Conservation (phyloP, 2,329 filamentous ascomycete genomes). For the Cercospora berteroae region DNA sequence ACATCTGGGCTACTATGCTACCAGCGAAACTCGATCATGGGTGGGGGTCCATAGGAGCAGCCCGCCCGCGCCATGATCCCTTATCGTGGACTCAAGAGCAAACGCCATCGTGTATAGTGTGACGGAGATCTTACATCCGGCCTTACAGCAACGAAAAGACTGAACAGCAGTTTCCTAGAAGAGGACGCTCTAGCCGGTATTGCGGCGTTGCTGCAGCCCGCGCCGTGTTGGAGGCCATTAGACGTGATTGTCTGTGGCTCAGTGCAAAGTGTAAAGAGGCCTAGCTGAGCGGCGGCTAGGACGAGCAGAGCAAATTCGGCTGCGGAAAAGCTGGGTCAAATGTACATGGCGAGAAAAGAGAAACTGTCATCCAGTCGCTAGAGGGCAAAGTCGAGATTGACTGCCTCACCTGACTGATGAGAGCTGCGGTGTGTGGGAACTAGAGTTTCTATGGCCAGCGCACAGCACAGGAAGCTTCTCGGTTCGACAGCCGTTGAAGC, state of each 20-base stretch:
- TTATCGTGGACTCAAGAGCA: conserved; percentile 14
- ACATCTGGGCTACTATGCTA: conserved; percentile 16
- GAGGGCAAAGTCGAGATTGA: neutral
- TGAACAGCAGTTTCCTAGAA: neutral
- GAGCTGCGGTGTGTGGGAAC: conserved; percentile 9
- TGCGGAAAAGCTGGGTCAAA: neutral
- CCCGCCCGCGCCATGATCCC: conserved; percentile 10
- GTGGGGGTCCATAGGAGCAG: conserved; percentile 5
- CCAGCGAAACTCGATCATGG: conserved; percentile 12
- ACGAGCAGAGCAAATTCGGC: neutral
- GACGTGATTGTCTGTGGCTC: conserved; percentile 1
- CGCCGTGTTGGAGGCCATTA: conserved; percentile 5
- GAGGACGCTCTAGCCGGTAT: neutral
- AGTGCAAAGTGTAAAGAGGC: neutral
- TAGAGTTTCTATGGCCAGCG: too few species aligned
- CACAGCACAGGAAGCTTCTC: conserved; percentile 10
- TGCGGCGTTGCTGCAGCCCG: conserved; percentile 12
- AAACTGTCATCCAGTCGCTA: conserved; percentile 10
- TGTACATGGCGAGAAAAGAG: conserved; percentile 15
- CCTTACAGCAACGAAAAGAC: neutral
- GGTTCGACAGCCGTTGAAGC: conserved; percentile 4
- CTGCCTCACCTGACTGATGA: conserved; percentile 6
- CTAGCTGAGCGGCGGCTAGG: conserved; percentile 1
- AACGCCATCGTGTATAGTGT: conserved; percentile 16
- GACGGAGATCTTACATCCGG: conserved; percentile 12